phyloP scores from a whole-genome alignment of 345 rosid genomes.

The Aurinia saxatilis region DNA sequence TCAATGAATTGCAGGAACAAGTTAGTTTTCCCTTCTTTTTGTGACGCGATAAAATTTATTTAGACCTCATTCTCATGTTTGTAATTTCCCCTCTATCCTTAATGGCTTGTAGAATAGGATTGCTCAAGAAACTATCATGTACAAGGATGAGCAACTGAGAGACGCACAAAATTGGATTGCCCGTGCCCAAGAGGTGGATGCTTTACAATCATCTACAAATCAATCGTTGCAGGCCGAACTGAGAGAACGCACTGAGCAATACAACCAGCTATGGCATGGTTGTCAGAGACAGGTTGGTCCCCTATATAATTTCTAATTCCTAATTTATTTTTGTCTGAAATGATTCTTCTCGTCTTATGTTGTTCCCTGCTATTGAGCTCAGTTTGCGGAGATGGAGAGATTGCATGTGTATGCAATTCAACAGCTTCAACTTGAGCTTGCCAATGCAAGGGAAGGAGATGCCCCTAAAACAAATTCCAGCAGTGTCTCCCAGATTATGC shows the following conservation, averaged over 20 bases:
- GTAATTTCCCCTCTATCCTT: constrained; percentile 2
- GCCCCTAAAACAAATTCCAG: constrained; percentile 49
- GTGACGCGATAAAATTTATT: neutral
- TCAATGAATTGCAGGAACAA: constrained; percentile 87
- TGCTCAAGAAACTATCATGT: constrained; percentile 75
- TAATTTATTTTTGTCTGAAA: constrained; percentile 17
- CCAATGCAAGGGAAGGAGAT: constrained; percentile 63
- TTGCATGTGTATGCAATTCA: constrained; percentile 72
- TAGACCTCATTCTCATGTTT: neutral
- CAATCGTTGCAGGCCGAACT: constrained; percentile 76
- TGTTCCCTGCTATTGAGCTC: constrained; percentile 23
- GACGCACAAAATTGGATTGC: constrained; percentile 75
- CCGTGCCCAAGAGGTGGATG: constrained; percentile 86
- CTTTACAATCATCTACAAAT: constrained; percentile 62
- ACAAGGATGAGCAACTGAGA: constrained; percentile 84
- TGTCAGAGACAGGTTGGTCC: constrained; percentile 91
- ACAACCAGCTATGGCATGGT: constrained; percentile 83
- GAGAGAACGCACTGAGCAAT: constrained; percentile 75
- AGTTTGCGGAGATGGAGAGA: constrained; percentile 93
- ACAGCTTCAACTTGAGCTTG: constrained; percentile 82
- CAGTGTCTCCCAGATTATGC: constrained; percentile 48
- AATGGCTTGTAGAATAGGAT: constrained; percentile 65
- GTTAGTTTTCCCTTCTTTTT: constrained; percentile 30
- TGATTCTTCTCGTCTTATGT: constrained; percentile 15
- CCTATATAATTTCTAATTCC: constrained; percentile 5